phyloP scores from a whole-genome alignment of 78 protist species.

The Blattamonas nauphoetae region DNA sequence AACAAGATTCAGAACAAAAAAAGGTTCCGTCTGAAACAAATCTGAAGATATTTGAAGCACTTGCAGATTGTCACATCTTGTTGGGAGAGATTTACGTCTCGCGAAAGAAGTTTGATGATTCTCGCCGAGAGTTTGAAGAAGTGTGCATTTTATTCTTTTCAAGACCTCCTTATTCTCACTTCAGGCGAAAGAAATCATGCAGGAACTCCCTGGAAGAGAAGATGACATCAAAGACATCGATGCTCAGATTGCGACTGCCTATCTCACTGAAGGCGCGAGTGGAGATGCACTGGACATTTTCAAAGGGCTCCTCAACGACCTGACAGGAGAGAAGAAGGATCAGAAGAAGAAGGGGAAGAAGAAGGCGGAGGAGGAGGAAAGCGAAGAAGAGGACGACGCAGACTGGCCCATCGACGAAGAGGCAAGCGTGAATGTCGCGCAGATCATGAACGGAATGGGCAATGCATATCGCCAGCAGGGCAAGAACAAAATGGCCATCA shows the following conservation, averaged over 20 bases:
- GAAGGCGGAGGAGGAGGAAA: background rate
- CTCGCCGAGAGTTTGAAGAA: background rate
- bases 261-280: background rate
- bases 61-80: background rate
- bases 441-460: background rate
- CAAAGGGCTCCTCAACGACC: background rate
- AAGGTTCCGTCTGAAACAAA: no score
- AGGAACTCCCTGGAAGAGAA: background rate
- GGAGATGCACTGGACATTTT: background rate
- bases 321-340: background rate
- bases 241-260: background rate
- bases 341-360: background rate
- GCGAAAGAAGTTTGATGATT: background rate
- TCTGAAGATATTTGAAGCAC: background rate
- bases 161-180: background rate
- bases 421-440: background rate
- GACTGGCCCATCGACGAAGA: no score
- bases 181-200: background rate
- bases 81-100: background rate
- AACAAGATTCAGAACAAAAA: no score
- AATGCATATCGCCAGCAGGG: background rate
- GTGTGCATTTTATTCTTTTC: background rate
- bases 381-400: background rate
- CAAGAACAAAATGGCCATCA: background rate
- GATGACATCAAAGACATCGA: background rate